Evolutionary conservation across 2,329 filamentous ascomycete species (phyloP), one percentile per base, ranked within the genome.

Genomic region (Thyridium curvatum): DNA sequence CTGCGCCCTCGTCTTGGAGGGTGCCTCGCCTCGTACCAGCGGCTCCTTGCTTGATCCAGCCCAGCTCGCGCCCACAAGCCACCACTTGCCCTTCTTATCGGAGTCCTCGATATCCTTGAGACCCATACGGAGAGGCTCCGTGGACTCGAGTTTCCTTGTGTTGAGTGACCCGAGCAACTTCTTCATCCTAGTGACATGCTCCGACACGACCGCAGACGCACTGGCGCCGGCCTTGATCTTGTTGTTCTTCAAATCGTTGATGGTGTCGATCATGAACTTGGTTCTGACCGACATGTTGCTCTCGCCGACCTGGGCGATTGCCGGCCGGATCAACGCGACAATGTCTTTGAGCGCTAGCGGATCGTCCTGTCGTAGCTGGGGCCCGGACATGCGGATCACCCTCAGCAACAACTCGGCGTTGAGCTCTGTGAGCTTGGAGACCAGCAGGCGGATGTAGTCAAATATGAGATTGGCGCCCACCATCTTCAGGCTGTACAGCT

Each of bases 61-160:
- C 78, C 91, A 96, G 60, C 89, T 95, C n/a, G 93, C 91, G 37
- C 93, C 93, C 5, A 97, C 86, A 15, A 97, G 77, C 93, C 93
- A 98, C 93, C 93, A 98, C 66, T 95, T 96, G 1, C 93, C 93
- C 55, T 83, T 86, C 56, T 85, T 91, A 31, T 91, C 85, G 1
- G 84, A 83, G 45, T 90, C 79, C 46, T 80, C 80, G 37, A 98
- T 86, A 53, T 98, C 93, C 30, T 75, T 71, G 4, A 96, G 71
- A 10, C 85, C 81, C 41, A 96, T 82, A 8, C 87, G 80, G 43
- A 98, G 72, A 4, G 93, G 88, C 43, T 94, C 86, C 4, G 78
- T 83, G 8, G 83, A 81, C 47, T 87, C 88, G 42, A 85, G 68
- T 43, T 70, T 76, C 52, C 68, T 59, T 51, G 65, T 62, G 54